Percentiles rank a stretch among this genome's conserved stretches.
Evolutionary conservation across 2,329 filamentous ascomycete species (phyloP).

Genomic region (Arachnomyces sp.): DNA sequence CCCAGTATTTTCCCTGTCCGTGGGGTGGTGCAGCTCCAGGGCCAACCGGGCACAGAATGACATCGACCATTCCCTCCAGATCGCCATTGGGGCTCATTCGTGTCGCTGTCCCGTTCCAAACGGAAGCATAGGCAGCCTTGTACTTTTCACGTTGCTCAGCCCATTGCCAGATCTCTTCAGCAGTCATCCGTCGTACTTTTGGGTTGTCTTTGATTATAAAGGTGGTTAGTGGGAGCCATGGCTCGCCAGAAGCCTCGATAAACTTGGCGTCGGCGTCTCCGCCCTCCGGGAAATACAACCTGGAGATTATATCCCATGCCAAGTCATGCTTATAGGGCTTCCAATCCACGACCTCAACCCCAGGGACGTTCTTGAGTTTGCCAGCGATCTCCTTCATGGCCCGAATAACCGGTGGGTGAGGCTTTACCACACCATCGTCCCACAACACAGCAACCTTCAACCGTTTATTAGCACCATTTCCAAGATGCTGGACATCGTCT

Average conservation of each 20-base stretch:
- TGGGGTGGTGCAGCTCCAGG: constrained; percentile 49
- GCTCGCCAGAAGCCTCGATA: constrained; percentile 49
- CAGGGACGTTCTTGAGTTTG: constrained; percentile 39
- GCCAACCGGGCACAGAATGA: constrained; percentile 53
- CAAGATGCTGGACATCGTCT: constrained; percentile 14
- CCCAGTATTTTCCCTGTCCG: constrained; percentile 50
- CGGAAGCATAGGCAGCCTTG: constrained; percentile 35
- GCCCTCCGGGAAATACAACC: constrained; percentile 53
- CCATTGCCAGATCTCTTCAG: constrained; percentile 37
- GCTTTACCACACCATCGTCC: constrained; percentile 52
- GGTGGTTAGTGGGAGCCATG: constrained; percentile 48
- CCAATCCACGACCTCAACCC: constrained; percentile 21
- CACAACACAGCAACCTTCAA: constrained; percentile 54
- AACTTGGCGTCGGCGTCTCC: constrained; percentile 45
- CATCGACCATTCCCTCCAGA: constrained; percentile 37
- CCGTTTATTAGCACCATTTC: constrained; percentile 28
- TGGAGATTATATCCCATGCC: constrained; percentile 38
- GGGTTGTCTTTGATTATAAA: constrained; percentile 52
- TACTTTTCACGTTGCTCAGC: constrained; percentile 37
- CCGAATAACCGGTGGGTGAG: constrained; percentile 51
- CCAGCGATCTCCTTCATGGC: constrained; percentile 46
- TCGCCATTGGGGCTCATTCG: constrained; percentile 13
- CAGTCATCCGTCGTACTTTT: constrained; percentile 33
- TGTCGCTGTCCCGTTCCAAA: constrained; percentile 38
- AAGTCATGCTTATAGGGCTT: constrained; percentile 41